Evolutionary conservation across 495 filamentous ascomycete species (phyloP).

Genomic region (Paragyromitra xinjiangensis): DNA sequence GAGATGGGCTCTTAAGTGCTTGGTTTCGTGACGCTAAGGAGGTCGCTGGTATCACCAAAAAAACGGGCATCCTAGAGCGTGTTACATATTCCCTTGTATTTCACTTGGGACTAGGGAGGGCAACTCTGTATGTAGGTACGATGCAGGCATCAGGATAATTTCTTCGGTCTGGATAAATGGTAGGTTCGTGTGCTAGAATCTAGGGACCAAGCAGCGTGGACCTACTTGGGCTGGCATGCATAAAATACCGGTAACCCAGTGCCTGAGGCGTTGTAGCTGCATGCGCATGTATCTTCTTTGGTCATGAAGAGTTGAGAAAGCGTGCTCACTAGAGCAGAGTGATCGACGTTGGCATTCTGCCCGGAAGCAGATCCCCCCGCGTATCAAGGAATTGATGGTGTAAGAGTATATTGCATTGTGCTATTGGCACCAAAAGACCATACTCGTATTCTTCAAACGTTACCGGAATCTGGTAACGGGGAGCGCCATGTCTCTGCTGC

Average conservation of each 20-base stretch:
- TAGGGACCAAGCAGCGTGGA: conserved; percentile 21
- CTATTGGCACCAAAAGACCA: not conserved
- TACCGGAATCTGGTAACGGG: too few species aligned
- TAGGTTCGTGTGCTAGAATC: conserved; percentile 20
- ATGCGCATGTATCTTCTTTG: conserved; percentile 31
- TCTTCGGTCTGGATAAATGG: conserved; percentile 29
- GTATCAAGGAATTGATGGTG: conserved; percentile 31
- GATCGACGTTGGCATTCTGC: conserved; percentile 35
- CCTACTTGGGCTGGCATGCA: conserved; percentile 14
- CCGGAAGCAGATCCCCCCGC: conserved; percentile 29
- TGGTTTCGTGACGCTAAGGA: not conserved
- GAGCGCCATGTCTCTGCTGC: too few species aligned
- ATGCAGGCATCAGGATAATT: conserved; percentile 30
- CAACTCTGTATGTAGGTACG: conserved; percentile 35
- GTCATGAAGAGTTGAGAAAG: not conserved
- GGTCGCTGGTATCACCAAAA: not conserved
- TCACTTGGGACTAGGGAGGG: not conserved
- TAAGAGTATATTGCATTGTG: conserved; percentile 18
- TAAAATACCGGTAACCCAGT: conserved; percentile 6
- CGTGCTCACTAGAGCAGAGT: not conserved
- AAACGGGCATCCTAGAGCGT: not conserved
- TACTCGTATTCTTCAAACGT: too few species aligned
- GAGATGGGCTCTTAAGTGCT: not conserved
- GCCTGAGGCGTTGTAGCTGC: not conserved
- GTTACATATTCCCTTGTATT: conserved; percentile 3